Base-by-base conservation (phyloP, 2,329 filamentous ascomycete genomes). In the Colletotrichum melonis region DNA sequence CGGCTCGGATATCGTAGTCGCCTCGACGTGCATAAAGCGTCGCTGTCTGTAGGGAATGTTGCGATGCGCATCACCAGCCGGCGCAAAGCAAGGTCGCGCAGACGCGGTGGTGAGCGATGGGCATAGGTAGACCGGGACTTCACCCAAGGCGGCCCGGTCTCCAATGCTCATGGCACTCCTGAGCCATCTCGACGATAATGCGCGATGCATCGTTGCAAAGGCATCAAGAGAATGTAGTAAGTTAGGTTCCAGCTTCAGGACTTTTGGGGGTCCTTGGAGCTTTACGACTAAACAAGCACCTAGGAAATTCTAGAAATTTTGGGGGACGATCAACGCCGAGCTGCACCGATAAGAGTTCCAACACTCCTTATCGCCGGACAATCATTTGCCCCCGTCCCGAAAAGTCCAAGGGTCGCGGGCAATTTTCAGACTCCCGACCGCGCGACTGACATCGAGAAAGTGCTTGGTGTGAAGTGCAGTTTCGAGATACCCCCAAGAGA, bases 121-220 rank as follows among this genome's bases (percentile, higher is more conserved):
- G 77, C 87, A 89, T 22, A 89, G 79, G 75, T 87, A 89, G 1
- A 86, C 72, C 26, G 87, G 87, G 46, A 88, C 78, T 57, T 86
- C 83, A 32, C 82, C 71, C 2, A 78, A 77, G 32, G 79, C 68
- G 9, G 82, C 76, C 32, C 78, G 77, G 66, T 87, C 86, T 30
- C 81, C 79, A 8, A 86, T 82, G n/a, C 82, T 82, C 62, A 87
- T 76, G 16, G 84, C 84, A 70, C 81, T 80, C 52, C 81, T 82
- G 32, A 88, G 80, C 82, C 85, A 86, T 80, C 81, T 80, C 60
- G 81, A 82, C 60, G 84, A 78, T 55, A 85, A 78, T 70, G 82
- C 83, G 59, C 85, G 83, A 77, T 87, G 86, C 86, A 88, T 88
- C 59, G 52, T 75, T 70, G 66, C 14, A 38, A 14, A 24, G 26